Evolutionary conservation across 2,329 filamentous ascomycete species (phyloP), one percentile per base, ranked within the genome.

Genomic region (Monilinia aucupariae): DNA sequence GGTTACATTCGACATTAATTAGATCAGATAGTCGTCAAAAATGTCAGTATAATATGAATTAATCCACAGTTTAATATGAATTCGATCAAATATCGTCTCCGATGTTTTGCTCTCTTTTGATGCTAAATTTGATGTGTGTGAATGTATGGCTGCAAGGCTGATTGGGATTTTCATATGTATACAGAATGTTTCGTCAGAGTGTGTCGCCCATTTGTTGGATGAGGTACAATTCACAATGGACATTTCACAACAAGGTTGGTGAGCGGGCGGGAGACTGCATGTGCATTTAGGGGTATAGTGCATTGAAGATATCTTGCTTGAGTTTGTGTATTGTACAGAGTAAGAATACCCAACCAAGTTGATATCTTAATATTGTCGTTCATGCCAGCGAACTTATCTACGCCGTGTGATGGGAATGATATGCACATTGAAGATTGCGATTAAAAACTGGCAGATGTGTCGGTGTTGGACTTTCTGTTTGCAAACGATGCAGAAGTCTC

Each of bases 401-500:
- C 53, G n/a, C n/a, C 27, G 10, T n/a, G 4, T 13, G 34, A 48
- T 32, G 17, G n/a, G n/a, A 45, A n/a, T 22, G 20, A 30, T 45
- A 22, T 30, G 8, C n/a, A 30, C 20, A 20, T 12, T 6, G 10
- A 20, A 7, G n/a, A 34, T 13, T 25, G 9, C 2, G 34, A 25
- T 47, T 13, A 58, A 25, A 48, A 47, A 37, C 41, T 58, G 8
- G 54, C n/a, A 47, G 54, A 25, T 12, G n/a, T 37, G 27, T 34
- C 41, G 12, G 30, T 47, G 12, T 30, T 58, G 25, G 54, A 12
- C 41, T 58, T 58, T 45, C 41, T 58, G 8, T 47, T 58, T 17
- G 54, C 54, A 47, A 58, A 58, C 13, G 54, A 58, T 32, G 54
- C 54, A 17, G 54, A 41, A 25, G 54, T n/a, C 8, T 41, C 54